Base-by-base conservation (phyloP, 2,329 filamentous ascomycete species). In the Aspergillus viridinutans region DNA sequence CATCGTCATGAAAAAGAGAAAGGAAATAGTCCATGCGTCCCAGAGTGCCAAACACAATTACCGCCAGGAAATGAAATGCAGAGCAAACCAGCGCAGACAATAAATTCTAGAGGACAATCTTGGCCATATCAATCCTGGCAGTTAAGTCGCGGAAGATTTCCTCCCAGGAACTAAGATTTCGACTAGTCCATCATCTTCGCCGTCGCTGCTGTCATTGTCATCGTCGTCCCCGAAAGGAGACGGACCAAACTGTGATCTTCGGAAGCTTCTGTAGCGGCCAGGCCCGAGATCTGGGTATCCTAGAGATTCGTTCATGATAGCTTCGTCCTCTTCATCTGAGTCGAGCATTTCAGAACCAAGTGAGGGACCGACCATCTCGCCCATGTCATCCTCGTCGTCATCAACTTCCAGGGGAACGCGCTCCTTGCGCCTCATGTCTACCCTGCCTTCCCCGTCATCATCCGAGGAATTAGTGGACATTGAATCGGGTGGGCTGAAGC, bases 251-350 rank as follows among this genome's bases (percentile, higher is more conserved):
- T 66, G 69, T 49, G 69, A 65, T 58, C 64, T 65, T 48, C 62
- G 74, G 76, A 52, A 80, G 75, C 68, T 86, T 45, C 67, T 67
- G 55, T 74, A 75, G 52, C 71, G 65, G 12, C 58, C 66, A 9
- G 69, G 60, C 2, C 65, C 85, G 75, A 88, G 84, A 61, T 84
- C 85, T 63, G 88, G 88, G 57, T 89, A 87, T 14, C 85, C 86
- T 74, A 89, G 84, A 64, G 87, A 85, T 60, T 88, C 85, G 43
- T 85, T 84, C 28, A 84, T 75, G 40, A 76, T 72, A 25, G 74
- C 81, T 4, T 84, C 81, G 12, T 83, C 80, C 38, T 79, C 77
- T 14, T 81, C 82, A 35, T 80, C 79, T 28, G 79, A 80, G 52
- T 81, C 80, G 67, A 78, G 66, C 56, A 79, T 80, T 28, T 75